phyloP scores from a whole-genome alignment of 257 asterid species.

The Solanum chiquidenum region DNA sequence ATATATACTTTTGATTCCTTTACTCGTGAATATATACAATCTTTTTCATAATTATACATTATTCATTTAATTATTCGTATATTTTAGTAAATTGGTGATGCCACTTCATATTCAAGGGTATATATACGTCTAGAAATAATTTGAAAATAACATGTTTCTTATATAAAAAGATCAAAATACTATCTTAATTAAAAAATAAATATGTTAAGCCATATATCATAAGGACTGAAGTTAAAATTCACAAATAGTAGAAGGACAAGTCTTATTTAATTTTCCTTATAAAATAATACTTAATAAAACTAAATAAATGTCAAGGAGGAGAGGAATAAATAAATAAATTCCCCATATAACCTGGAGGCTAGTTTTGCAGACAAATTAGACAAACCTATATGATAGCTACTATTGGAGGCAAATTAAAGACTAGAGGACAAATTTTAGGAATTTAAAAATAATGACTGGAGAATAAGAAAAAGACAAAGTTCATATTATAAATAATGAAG shows the following conservation, averaged over 20 bases:
- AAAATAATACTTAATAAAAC: not conserved
- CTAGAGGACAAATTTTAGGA: not conserved
- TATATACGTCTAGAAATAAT: not conserved
- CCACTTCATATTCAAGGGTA: not conserved
- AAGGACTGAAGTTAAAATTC: not conserved
- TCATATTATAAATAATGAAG: not conserved
- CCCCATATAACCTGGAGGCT: not conserved
- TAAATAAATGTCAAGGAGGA: not conserved
- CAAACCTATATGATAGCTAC: not conserved
- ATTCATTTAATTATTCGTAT: not conserved
- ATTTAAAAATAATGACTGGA: not conserved
- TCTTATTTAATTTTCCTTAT: not conserved
- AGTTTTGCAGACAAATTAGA: not conserved
- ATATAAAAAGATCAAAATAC: not conserved
- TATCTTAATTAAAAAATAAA: not conserved
- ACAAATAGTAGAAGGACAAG: not conserved
- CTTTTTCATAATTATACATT: not conserved
- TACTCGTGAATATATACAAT: not conserved
- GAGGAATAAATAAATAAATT: not conserved
- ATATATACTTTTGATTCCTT: not conserved
- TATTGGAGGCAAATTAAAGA: not conserved
- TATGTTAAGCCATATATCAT: no score
- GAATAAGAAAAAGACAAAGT: not conserved
- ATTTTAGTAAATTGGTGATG: not conserved
- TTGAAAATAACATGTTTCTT: not conserved